These are phyloP conservation scores for Neobulgaria alba DNA, from an alignment of 2,329 filamentous ascomycete species.

Conservation along the genomic window DNA sequence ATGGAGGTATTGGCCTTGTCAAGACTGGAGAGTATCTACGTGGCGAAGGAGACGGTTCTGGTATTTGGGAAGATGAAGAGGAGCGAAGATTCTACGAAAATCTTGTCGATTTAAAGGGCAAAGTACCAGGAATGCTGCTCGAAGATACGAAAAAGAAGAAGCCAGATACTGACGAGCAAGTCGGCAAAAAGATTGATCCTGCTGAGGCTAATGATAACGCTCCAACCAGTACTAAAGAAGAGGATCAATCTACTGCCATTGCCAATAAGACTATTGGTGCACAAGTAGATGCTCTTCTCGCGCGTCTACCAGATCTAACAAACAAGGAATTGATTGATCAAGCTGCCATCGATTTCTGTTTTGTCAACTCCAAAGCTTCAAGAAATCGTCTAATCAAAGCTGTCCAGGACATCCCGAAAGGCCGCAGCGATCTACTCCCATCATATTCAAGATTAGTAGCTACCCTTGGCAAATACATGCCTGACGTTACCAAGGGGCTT, in stretches of 20 bases:
- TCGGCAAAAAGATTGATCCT: constrained; percentile 63
- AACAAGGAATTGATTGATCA: constrained; percentile 90
- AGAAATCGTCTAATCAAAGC: constrained; percentile 90
- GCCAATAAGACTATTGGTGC: constrained; percentile 96
- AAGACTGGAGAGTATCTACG: constrained; percentile 91
- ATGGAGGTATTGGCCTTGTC: constrained; percentile 81
- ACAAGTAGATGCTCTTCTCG: constrained; percentile 84
- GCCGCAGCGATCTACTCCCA: constrained; percentile 81
- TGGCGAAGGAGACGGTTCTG: constrained; percentile 80
- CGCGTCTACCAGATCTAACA: constrained; percentile 82
- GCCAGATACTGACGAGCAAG: constrained; percentile 67
- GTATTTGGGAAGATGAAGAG: constrained; percentile 98
- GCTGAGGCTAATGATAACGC: constrained; percentile 38
- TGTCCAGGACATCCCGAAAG: constrained; percentile 89
- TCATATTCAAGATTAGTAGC: constrained; percentile 89
- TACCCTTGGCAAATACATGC: constrained; percentile 87
- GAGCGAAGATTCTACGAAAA: constrained; percentile 98
- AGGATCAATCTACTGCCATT: constrained; percentile 88
- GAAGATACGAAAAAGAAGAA: constrained; percentile 97
- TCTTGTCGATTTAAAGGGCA: constrained; percentile 86
- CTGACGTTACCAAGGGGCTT: constrained; percentile 84
- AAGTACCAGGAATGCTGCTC: constrained; percentile 85
- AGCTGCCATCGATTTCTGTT: constrained; percentile 92
- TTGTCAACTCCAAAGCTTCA: constrained; percentile 95
- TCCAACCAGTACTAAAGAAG: constrained; percentile 44